A percentile compares a stretch with the other conserved stretches of the same genome.
These are phyloP conservation scores for Trichophyton benhamiae DNA, from an alignment of 2,329 filamentous ascomycete genomes.

Conservation along the genomic window DNA sequence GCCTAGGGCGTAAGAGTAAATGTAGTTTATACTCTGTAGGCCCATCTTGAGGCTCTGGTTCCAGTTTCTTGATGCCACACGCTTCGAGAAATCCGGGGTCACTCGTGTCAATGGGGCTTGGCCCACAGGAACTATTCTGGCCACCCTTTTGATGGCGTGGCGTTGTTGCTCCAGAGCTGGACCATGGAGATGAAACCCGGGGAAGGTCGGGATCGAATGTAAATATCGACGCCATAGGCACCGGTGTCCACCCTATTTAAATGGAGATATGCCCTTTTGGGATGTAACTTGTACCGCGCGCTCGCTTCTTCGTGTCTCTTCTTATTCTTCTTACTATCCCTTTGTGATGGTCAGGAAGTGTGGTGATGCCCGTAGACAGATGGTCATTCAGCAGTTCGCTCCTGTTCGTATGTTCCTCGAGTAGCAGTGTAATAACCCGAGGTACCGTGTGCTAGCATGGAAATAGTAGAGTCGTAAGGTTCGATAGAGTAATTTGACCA, in stretches of 20 bases:
- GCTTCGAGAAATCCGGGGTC: constrained; percentile 35
- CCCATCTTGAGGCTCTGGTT: constrained; percentile 84
- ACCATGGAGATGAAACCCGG: constrained; percentile 83
- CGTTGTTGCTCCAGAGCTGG: constrained; percentile 41
- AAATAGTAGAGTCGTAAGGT: constrained; percentile 10
- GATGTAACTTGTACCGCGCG: not conserved
- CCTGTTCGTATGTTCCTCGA: constrained; percentile 9
- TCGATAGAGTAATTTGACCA: constrained; percentile 14
- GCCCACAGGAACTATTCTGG: constrained; percentile 15
- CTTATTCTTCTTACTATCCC: not conserved
- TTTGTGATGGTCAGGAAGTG: not conserved
- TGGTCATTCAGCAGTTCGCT: not conserved
- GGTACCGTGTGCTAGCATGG: constrained; percentile 6
- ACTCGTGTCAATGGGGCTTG: constrained; percentile 26
- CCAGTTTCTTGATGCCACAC: constrained; percentile 60
- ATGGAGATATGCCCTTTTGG: not conserved
- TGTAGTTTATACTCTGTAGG: constrained; percentile 96
- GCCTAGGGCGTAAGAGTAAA: constrained; percentile 64
- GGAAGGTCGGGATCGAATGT: constrained; percentile 85
- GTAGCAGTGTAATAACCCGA: constrained; percentile 12
- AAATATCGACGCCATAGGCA: constrained; percentile 79
- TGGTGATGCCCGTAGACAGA: not conserved
- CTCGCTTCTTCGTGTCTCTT: not conserved
- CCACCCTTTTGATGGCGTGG: constrained; percentile 22
- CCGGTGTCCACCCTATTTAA: not conserved